Evolutionary conservation across 2,329 filamentous ascomycete genomes (phyloP).

Genomic region (Apiospora marii): DNA sequence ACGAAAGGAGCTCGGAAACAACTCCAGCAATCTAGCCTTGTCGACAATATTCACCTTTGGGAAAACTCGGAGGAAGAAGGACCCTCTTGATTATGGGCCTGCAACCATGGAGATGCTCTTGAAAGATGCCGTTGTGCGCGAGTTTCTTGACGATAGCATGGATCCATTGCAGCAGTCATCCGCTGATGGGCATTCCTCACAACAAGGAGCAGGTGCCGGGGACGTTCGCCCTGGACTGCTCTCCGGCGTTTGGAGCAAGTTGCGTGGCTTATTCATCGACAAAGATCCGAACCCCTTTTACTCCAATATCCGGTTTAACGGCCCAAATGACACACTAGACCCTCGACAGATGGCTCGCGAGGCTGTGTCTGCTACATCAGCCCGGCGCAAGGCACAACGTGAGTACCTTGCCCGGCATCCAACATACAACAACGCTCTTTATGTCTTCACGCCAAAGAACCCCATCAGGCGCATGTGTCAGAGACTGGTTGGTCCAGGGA

Average conservation of each 20-base stretch:
- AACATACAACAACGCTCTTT: constrained; percentile 91
- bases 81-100: constrained; percentile 90
- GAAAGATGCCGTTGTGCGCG: constrained; percentile 92
- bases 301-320: constrained; percentile 73
- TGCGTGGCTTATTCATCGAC: constrained; percentile 64
- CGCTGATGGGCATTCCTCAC: constrained; percentile 46
- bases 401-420: constrained; percentile 90
- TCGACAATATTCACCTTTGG: constrained; percentile 73
- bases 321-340: constrained; percentile 80
- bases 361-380: constrained; percentile 83
- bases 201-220: constrained; percentile 46
- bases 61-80: constrained; percentile 68
- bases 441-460: constrained; percentile 82
- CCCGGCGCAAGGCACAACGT: constrained; percentile 85
- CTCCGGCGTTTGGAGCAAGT: constrained; percentile 67
- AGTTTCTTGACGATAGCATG: constrained; percentile 85
- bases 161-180: constrained; percentile 51
- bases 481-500: constrained; percentile 86
- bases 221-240: constrained; percentile 65
- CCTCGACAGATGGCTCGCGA: constrained; percentile 89
- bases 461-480: constrained; percentile 85
- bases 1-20: constrained; percentile 81
- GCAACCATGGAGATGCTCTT: constrained; percentile 95
- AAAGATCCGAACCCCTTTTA: constrained; percentile 95
- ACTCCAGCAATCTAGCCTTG: constrained; percentile 76